A percentile compares a stretch with the other conserved stretches of the same genome.
Evolutionary conservation across 352 stramenopile genomes (phyloP).

Genomic region (Phytophthora podocarpi): DNA sequence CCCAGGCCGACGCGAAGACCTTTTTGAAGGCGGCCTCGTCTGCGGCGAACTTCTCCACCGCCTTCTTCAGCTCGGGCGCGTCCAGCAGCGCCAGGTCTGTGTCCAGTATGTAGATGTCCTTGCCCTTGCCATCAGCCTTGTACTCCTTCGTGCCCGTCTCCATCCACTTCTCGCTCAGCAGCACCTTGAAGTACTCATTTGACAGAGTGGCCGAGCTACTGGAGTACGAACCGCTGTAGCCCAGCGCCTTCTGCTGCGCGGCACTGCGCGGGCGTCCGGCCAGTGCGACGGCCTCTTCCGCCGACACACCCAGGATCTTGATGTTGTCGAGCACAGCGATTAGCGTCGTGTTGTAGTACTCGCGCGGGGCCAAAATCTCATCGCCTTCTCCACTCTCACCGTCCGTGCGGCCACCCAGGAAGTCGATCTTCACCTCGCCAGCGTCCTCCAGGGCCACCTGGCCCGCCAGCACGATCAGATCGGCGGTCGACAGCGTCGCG

Average conservation of each 20-base stretch:
- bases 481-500: slow-evolving; percentile 87
- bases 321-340: slow-evolving; percentile 93
- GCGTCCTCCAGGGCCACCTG: slow-evolving; percentile 41
- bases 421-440: slow-evolving; percentile 28
- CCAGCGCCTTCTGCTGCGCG: slow-evolving; percentile 87
- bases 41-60: slow-evolving; percentile 20
- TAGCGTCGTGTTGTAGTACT: slow-evolving; percentile 75
- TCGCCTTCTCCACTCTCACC: slow-evolving; percentile 66
- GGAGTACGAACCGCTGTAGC: slow-evolving; percentile 87
- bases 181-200: slow-evolving; percentile 50
- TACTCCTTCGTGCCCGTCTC: slow-evolving; percentile 27
- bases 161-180: slow-evolving; percentile 31
- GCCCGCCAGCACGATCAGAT: slow-evolving; percentile 92
- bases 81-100: slow-evolving; percentile 35
- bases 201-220: slow-evolving; percentile 78
- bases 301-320: slow-evolving; percentile 90
- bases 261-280: slow-evolving; percentile 88
- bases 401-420: slow-evolving; percentile 60
- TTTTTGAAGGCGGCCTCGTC: slow-evolving; percentile 28
- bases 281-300: slow-evolving; percentile 94
- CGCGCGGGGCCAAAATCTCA: slow-evolving; percentile 90
- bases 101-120: slow-evolving; percentile 36
- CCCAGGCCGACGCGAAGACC: slow-evolving; percentile 25
- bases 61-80: slow-evolving; percentile 24
- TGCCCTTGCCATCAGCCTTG: slow-evolving; percentile 29